phyloP scores from a whole-genome alignment of 225 moss, liverwort and hornwort genomes.

The Rhytidiadelphus loreus region DNA sequence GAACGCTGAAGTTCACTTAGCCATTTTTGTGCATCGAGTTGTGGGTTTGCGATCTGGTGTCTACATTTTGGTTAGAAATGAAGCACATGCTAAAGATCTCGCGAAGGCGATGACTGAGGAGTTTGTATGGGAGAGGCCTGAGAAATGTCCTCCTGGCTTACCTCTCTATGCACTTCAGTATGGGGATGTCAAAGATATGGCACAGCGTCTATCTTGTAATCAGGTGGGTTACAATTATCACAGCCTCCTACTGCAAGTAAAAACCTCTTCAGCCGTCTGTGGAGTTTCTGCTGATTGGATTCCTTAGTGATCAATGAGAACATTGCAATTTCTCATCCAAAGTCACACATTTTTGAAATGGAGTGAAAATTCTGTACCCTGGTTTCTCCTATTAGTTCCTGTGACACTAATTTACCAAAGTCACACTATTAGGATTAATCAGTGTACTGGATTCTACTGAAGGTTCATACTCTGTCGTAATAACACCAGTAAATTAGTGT shows the following conservation, averaged over 20 bases:
- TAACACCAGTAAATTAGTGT: neutral
- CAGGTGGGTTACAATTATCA: constrained; percentile 32
- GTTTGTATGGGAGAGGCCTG: constrained; percentile 61
- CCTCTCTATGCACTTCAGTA: constrained; percentile 55
- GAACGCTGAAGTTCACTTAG: constrained; percentile 66
- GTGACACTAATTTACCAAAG: neutral
- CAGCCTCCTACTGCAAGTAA: neutral
- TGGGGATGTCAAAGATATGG: constrained; percentile 41
- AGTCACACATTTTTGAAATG: neutral
- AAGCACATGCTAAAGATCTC: constrained; percentile 34
- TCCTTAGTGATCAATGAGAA: neutral
- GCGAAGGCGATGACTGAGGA: constrained; percentile 30
- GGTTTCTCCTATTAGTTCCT: neutral
- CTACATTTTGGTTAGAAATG: constrained; percentile 61
- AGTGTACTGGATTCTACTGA: neutral
- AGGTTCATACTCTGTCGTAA: neutral
- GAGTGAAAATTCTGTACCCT: neutral
- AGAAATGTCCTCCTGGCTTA: constrained; percentile 26
- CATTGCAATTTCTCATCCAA: neutral
- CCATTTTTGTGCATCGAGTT: constrained; percentile 70
- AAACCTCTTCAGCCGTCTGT: neutral
- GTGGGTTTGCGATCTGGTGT: constrained; percentile 52
- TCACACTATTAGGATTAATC: neutral
- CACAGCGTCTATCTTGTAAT: constrained; percentile 58
- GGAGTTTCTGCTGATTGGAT: neutral